phyloP scores from a whole-genome alignment of 305 asterid genomes.

The Fraxinus dipetala region DNA sequence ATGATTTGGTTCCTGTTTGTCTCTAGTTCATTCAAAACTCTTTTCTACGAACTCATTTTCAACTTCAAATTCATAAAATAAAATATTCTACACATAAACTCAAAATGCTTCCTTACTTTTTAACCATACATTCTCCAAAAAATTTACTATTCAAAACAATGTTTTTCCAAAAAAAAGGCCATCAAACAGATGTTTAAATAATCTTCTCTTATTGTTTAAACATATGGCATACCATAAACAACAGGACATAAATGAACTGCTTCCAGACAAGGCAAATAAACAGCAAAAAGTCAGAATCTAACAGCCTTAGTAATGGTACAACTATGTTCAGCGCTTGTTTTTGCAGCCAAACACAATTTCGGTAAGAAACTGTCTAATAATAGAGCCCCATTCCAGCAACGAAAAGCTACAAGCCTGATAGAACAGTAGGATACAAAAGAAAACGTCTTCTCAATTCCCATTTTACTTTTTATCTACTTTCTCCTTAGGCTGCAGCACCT shows the following conservation, averaged over 20 bases:
- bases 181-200: neutral
- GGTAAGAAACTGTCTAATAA: neutral
- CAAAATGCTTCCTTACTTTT: too few species aligned
- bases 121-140: too few species aligned
- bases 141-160: too few species aligned
- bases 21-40: too few species aligned
- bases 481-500: constrained; percentile 57
- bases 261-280: constrained; percentile 5
- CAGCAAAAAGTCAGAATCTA: neutral
- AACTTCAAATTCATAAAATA: too few species aligned
- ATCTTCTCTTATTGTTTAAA: neutral
- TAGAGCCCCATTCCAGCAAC: constrained; percentile 9
- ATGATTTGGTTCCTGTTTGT: too few species aligned
- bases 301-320: constrained; percentile 17
- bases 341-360: neutral
- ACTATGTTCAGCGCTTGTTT: constrained; percentile 9
- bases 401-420: neutral
- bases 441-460: neutral
- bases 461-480: constrained; percentile 1
- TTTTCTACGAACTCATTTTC: too few species aligned
- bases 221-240: neutral
- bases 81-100: too few species aligned
- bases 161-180: too few species aligned
- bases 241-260: constrained; percentile 6
- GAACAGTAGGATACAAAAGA: constrained; percentile 16